Evolutionary conservation across 495 filamentous ascomycete species (phyloP).

Genomic region (Melanomma pulvis-pyrius): DNA sequence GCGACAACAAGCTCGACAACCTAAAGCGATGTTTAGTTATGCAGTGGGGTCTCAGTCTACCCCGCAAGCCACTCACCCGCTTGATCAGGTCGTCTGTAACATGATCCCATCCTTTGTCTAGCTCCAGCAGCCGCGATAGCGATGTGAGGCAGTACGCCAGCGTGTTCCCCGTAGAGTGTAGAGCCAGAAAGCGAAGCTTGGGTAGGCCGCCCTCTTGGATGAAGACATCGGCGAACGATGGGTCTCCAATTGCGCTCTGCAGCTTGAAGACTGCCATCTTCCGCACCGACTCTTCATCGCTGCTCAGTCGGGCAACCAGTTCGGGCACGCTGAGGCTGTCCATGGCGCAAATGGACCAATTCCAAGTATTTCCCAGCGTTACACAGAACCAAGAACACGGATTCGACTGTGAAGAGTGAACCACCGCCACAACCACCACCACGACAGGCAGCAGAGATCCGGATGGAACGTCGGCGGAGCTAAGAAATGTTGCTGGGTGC

Average conservation of each 20-base stretch:
- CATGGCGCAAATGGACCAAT: conserved; percentile 46
- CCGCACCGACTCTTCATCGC: conserved; percentile 85
- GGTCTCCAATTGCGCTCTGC: conserved; percentile 90
- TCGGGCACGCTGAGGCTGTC: conserved; percentile 64
- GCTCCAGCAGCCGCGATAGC: conserved; percentile 81
- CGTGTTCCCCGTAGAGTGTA: conserved; percentile 88
- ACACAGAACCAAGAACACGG: not conserved
- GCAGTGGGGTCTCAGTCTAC: not conserved
- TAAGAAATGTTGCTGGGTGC: not conserved
- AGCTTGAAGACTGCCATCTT: conserved; percentile 99
- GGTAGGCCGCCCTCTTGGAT: conserved; percentile 83
- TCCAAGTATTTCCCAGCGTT: not conserved
- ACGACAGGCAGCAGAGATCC: not conserved
- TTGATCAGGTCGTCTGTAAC: conserved; percentile 69
- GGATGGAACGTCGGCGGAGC: not conserved
- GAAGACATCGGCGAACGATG: conserved; percentile 94
- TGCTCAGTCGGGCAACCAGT: conserved; percentile 68
- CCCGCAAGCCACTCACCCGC: conserved; percentile 54
- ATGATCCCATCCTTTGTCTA: conserved; percentile 95
- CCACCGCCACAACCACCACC: not conserved
- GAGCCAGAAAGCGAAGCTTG: conserved; percentile 76
- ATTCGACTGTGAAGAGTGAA: not conserved
- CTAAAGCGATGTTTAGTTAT: conserved; percentile 44
- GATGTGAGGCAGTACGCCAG: conserved; percentile 92
- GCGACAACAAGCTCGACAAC: conserved; percentile 93